A percentile compares a stretch with the other conserved stretches of the same genome.
These are phyloP conservation scores for Wilhelminamyces savonicus DNA, from an alignment of 805 yeast species.

Conservation along the genomic window DNA sequence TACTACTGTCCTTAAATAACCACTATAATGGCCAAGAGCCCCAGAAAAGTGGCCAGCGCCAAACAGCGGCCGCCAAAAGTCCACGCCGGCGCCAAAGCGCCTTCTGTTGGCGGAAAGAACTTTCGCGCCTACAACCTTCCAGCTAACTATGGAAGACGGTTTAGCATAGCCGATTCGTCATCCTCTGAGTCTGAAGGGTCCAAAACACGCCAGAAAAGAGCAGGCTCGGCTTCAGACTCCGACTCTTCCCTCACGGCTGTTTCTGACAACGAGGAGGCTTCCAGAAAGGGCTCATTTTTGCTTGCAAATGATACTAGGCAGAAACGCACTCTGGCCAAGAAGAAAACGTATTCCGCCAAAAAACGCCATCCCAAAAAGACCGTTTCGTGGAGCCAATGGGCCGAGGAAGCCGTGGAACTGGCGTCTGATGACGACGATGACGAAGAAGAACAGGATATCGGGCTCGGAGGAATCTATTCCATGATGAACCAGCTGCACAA, in stretches of 20 bases:
- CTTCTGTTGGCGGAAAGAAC: conserved; percentile 27
- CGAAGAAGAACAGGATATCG: conserved; percentile 8
- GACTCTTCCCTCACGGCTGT: conserved; percentile 39
- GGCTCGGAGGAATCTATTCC: conserved; percentile 16
- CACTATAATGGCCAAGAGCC: conserved; percentile 26
- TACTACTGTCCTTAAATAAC: too few species aligned
- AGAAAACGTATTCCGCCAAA: conserved; percentile 5
- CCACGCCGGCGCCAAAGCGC: conserved; percentile 7
- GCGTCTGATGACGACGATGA: conserved; percentile 7
- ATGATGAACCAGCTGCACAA: conserved; percentile 10
- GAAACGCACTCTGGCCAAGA: conserved; percentile 1
- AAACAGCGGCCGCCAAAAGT: conserved; percentile 5
- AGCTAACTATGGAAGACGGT: too few species aligned
- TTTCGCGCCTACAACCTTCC: conserved; percentile 19
- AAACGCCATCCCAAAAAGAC: conserved; percentile 20
- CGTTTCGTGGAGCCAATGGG: conserved; percentile 9
- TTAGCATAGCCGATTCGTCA: conserved; percentile 31
- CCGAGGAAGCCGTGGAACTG: conserved; percentile 17
- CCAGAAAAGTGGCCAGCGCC: conserved; percentile 16
- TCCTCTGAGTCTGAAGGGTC: conserved; percentile 15
- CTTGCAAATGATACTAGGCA: conserved; percentile 1
- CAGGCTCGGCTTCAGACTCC: conserved; percentile 15
- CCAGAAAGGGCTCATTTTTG: conserved; percentile 6
- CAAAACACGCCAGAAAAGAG: conserved; percentile 4
- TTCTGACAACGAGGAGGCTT: conserved; percentile 11